phyloP scores from a whole-genome alignment of 2,329 filamentous ascomycete genomes.

The Leptodontidium sp. region DNA sequence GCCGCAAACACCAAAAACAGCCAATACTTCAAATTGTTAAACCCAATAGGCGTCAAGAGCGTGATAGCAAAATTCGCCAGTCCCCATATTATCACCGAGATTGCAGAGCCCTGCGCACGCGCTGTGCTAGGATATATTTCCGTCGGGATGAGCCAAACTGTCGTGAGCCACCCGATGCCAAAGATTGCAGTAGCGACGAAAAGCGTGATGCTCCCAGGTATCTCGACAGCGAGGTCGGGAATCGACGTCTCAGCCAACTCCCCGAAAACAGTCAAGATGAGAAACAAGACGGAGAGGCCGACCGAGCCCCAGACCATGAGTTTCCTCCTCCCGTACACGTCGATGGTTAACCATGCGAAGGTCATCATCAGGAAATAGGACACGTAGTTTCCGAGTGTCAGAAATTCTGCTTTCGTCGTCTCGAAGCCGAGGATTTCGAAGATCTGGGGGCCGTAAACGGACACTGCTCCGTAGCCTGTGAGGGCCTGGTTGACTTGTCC shows the following conservation, averaged over 20 bases:
- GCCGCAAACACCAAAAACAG: constrained; percentile 65
- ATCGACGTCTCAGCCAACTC: constrained; percentile 55
- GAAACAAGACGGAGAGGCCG: constrained; percentile 57
- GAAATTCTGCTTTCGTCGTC: constrained; percentile 58
- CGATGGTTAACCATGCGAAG: constrained; percentile 65
- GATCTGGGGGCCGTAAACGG: constrained; percentile 69
- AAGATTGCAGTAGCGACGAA: constrained; percentile 67
- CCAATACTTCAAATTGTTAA: constrained; percentile 64
- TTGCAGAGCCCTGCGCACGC: constrained; percentile 70
- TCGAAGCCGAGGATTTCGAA: constrained; percentile 67
- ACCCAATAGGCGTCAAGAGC: constrained; percentile 70
- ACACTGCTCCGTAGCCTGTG: constrained; percentile 66
- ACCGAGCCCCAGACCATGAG: constrained; percentile 61
- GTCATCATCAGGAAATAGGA: constrained; percentile 70
- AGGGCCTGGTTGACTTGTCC: constrained; percentile 68
- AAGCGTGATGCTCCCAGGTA: constrained; percentile 59
- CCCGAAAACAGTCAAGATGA: constrained; percentile 60
- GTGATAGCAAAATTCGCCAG: constrained; percentile 52
- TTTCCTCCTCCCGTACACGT: constrained; percentile 61
- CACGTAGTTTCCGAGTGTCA: constrained; percentile 67
- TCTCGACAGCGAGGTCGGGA: constrained; percentile 53
- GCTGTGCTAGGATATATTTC: constrained; percentile 71
- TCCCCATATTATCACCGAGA: constrained; percentile 71
- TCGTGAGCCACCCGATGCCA: constrained; percentile 66
- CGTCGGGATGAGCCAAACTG: constrained; percentile 62